Base-by-base conservation (phyloP, 805 yeast genomes). In the Kodamaea nitidulidarum region DNA sequence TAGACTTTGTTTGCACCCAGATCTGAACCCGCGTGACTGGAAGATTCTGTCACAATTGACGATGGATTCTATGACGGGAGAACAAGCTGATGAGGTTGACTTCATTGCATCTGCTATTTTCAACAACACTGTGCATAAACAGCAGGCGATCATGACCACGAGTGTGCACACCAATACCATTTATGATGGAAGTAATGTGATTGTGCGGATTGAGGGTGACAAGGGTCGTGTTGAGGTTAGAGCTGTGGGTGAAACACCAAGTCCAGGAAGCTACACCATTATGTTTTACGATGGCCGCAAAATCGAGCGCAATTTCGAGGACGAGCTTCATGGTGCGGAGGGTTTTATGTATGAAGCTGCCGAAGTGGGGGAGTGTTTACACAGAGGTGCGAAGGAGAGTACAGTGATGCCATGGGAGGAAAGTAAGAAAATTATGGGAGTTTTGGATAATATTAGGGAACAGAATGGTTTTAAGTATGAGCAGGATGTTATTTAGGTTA, bases 301-400 rank as follows among this genome's bases (percentile, higher is more conserved):
- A 18, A 31, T 24, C 12, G 43, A 40, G 18, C 27, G 32, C 10
- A 32, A 36, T 14, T 42, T 42, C 33, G 15, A 11, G 4, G 39
- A 60, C 28, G 69, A 65, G 39, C 54, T 60, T 16, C 54, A 61
- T 7, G 68, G 65, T 3, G 70, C 64, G 32, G 53, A 60, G 35
- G 84, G 84, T 0, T 71, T 76, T 52, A 72, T 71, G 47, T 71
- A 70, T 53, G 82, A 78, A 56, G 81, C 81, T 1, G 71, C 75
- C 47, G 78, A 74, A 4, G 70, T 68, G 21, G 81, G 77, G 3
- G 54, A 63, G 34, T 74, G 69, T 39, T 58, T 78, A 29, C 39
- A 50, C 4, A 57, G 53, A 11, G 76, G 76, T 9, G 60, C 56
- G 39, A 48, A 52, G 11, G 63, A 67, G 44, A 65, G 67, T 42